Evolutionary conservation across 148 eudicot genomes (phyloP).

Genomic region (Amaranthus cruentus): DNA sequence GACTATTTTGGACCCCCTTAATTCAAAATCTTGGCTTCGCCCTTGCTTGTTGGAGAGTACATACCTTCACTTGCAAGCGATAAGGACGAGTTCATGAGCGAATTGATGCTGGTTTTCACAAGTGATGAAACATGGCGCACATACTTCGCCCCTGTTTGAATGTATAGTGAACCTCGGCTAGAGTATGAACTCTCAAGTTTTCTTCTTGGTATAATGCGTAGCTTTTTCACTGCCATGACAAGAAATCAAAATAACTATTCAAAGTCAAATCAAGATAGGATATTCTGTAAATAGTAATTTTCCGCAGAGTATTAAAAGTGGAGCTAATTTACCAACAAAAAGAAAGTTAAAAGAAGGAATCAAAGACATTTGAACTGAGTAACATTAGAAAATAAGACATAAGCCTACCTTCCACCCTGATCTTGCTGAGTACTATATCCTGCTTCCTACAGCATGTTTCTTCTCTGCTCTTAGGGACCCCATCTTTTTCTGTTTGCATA

Average conservation of each 20-base stretch:
- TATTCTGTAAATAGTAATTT: neutral
- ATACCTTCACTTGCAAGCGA: conserved; percentile 60
- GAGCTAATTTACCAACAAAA: neutral
- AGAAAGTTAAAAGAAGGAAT: too few species aligned
- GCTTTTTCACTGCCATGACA: conserved; percentile 57
- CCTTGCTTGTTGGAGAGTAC: neutral
- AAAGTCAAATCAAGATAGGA: neutral
- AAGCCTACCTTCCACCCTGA: conserved; percentile 70
- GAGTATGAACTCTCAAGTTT: conserved; percentile 64
- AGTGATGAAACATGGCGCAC: conserved; percentile 67
- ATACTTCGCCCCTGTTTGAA: conserved; percentile 76
- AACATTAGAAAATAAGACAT: neutral
- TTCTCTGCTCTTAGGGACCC: conserved; percentile 26
- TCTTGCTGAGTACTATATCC: conserved; percentile 51
- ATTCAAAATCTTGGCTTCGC: too few species aligned
- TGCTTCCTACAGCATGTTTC: conserved; percentile 45
- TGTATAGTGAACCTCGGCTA: conserved; percentile 49
- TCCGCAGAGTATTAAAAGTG: neutral
- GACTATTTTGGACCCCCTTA: too few species aligned
- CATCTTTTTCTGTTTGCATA: conserved; percentile 29
- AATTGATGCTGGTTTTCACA: conserved; percentile 61
- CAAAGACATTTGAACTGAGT: too few species aligned
- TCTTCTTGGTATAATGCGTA: conserved; percentile 62
- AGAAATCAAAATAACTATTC: neutral
- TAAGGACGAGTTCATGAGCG: conserved; percentile 46